These are phyloP conservation scores for Saccharomycopsis sp. DNA, from an alignment of 805 yeast genomes.

Conservation along the genomic window DNA sequence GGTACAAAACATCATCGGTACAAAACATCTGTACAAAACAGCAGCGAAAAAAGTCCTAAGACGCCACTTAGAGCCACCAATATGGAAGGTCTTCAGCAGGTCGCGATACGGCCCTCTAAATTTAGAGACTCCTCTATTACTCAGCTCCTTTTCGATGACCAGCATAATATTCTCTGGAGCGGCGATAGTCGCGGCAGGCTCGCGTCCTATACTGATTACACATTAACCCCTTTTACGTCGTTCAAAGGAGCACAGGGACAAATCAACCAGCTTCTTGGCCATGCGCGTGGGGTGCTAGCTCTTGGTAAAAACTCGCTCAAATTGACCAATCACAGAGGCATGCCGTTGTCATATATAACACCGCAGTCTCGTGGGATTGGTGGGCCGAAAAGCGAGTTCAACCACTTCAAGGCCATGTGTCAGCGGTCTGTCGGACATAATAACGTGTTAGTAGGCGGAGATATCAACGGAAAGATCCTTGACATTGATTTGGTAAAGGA, in stretches of 20 bases:
- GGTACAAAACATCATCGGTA: too few relatives aligned
- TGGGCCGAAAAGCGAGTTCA: slow-evolving; percentile 26
- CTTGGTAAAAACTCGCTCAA: slow-evolving; percentile 46
- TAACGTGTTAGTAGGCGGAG: slow-evolving; percentile 8
- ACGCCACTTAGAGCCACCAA: background rate
- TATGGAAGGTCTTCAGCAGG: slow-evolving; percentile 2
- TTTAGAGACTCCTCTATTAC: slow-evolving; percentile 19
- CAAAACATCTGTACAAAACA: too few relatives aligned
- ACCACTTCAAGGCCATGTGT: slow-evolving; percentile 27
- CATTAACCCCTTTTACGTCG: slow-evolving; percentile 46
- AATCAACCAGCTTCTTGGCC: slow-evolving; percentile 46
- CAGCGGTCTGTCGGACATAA: slow-evolving; percentile 6
- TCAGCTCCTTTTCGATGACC: slow-evolving; percentile 52
- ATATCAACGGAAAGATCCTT: slow-evolving; percentile 25
- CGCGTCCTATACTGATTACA: slow-evolving; percentile 28
- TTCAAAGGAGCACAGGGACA: slow-evolving; percentile 45
- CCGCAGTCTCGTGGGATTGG: slow-evolving; percentile 26
- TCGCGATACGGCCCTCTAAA: background rate
- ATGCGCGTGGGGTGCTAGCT: slow-evolving; percentile 49
- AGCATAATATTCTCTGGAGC: slow-evolving; percentile 78
- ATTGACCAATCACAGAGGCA: slow-evolving; percentile 52
- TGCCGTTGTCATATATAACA: slow-evolving; percentile 31
- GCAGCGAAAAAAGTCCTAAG: too few relatives aligned
- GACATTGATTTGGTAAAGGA: slow-evolving; percentile 39
- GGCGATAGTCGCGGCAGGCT: slow-evolving; percentile 61